Percentiles rank a stretch among this genome's conserved stretches.
phyloP scores from a whole-genome alignment of 2,329 filamentous ascomycete genomes.

The Colletotrichum shisoi region DNA sequence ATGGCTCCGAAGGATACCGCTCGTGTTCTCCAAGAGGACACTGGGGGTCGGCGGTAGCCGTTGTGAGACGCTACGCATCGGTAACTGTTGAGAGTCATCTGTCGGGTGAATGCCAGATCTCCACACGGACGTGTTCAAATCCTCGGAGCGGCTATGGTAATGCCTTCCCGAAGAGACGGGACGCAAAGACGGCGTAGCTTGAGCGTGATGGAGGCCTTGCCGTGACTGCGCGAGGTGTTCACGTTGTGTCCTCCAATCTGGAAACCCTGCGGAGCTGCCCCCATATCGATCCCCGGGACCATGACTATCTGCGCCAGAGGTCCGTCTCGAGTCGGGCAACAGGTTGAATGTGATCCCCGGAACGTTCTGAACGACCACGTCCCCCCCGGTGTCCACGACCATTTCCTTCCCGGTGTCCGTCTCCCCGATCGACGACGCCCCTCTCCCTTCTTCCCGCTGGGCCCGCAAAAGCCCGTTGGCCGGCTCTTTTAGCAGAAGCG shows the following conservation, averaged over 20 bases:
- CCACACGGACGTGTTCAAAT: background rate
- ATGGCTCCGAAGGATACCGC: background rate
- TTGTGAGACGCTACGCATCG: background rate
- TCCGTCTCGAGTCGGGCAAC: background rate
- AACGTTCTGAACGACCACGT: background rate
- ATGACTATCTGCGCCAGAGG: too few species aligned
- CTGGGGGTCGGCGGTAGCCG: background rate
- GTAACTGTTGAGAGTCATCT: background rate
- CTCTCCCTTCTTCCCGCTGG: background rate
- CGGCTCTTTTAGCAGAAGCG: background rate
- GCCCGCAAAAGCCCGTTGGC: background rate
- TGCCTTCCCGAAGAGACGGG: background rate
- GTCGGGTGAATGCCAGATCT: background rate
- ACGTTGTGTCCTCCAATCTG: background rate
- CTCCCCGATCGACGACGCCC: background rate
- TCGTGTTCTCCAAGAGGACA: background rate
- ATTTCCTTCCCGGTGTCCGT: constrained; percentile 15
- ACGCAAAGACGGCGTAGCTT: background rate
- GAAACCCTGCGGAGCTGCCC: background rate
- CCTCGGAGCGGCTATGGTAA: background rate
- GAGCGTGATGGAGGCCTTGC: background rate
- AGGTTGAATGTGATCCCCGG: background rate
- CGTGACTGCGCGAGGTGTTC: background rate
- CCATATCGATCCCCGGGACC: background rate
- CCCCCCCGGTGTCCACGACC: constrained; percentile 2